phyloP scores from a whole-genome alignment of 352 stramenopile genomes.

The Thraustochytrium striatum region DNA sequence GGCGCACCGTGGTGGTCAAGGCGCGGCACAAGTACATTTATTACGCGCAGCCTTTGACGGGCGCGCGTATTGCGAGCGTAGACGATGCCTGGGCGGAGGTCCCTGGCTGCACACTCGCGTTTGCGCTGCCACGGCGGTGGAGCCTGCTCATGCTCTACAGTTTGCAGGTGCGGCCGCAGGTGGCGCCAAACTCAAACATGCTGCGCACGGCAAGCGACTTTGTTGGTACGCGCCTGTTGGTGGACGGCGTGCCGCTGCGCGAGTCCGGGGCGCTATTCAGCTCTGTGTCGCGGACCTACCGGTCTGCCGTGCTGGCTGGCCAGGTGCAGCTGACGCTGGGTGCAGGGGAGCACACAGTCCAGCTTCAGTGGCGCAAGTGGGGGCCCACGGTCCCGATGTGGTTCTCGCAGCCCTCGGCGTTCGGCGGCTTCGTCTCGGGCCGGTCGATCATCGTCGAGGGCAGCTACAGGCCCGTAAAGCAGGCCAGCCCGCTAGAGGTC shows the following conservation, averaged over 20 bases:
- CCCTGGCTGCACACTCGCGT: conserved; percentile 13
- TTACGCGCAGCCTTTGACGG: conserved; percentile 13
- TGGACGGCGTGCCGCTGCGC: conserved; percentile 20
- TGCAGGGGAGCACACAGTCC: conserved; percentile 39
- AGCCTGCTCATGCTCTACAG: conserved; percentile 54
- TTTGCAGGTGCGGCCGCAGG: conserved; percentile 53
- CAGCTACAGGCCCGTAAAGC: conserved; percentile 33
- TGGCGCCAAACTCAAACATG: conserved; percentile 5
- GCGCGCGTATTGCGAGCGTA: background rate
- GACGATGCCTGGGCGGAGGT: background rate
- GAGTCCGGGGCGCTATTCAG: conserved; percentile 48
- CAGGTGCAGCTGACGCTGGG: background rate
- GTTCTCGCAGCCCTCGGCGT: conserved; percentile 52
- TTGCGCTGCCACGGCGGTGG: conserved; percentile 52
- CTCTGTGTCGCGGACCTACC: conserved; percentile 54
- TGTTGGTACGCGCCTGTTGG: conserved; percentile 20
- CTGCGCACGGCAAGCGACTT: background rate
- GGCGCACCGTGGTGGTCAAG: conserved; percentile 16
- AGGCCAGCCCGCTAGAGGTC: conserved; percentile 49
- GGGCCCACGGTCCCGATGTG: conserved; percentile 52
- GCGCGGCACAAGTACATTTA: conserved; percentile 40
- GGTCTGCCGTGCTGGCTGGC: background rate
- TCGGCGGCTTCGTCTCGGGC: conserved; percentile 57
- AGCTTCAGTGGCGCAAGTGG: conserved; percentile 57
- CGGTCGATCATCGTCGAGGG: conserved; percentile 54